Evolutionary conservation across 176 grass and related monocot species (phyloP), one percentile per base, ranked within the genome.

Genomic region (Alopecurus myosuroides): DNA sequence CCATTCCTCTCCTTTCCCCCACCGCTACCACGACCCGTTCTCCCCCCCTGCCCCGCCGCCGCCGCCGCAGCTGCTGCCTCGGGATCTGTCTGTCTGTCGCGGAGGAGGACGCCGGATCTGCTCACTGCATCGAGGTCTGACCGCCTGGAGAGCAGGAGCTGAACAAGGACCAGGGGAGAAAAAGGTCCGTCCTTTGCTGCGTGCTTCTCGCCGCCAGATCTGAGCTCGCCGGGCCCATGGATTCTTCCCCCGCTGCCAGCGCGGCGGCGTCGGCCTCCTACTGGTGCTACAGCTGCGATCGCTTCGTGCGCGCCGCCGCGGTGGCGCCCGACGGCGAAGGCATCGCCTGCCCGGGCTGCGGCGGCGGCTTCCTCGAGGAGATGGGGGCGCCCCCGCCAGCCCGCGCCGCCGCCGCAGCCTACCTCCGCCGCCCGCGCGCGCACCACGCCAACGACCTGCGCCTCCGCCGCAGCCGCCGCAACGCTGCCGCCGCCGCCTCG

Each of bases 231-330:
- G 53, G 5, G 45, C 6, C 70, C 57, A 85, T 85, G 81, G 68
- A 77, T 9, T 26, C 90, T 4, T 88, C 85, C 0, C 79, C 88
- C 13, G 66, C 83, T 1, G 65, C 57, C 2, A 49, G 51, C 26
- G 17, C 85, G 15, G 13, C 84, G 13, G 62, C 89, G 50, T 57
- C 89, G 26, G 80, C 81, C 36, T 86, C 89, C 18, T 99, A 99
- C 90, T 99, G 97, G 97, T 99, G 97, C 91, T 99, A 99, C 86
- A 83, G 84, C 74, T 99, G 97, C 79, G 94, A 89, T 74, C 89
- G 97, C 70, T 94, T 99, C 81, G 97, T 99, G 28, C 76, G 90
- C 50, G 88, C 92, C 65, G 5, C 51, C 18, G 58, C 93, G 37
- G 2, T 45, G 25, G 1, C 52, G 9, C 70, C 42, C 4, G 77